Base-by-base conservation (phyloP, 1,284 basidiomycete species). In the Porodaedalea pini region DNA sequence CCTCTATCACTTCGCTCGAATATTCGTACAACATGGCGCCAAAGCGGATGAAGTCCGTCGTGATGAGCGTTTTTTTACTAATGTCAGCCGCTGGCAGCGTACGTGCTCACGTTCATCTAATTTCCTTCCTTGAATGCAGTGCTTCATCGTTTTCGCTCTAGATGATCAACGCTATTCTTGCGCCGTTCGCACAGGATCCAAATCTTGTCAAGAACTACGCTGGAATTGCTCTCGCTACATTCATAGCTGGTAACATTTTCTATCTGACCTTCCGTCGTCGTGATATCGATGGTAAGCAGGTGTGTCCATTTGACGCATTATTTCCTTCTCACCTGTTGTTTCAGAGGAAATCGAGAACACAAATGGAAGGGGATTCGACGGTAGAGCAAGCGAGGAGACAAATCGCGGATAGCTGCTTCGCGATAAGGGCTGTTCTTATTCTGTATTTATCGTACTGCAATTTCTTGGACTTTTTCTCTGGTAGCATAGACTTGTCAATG, bases 1-100 rank as follows among this genome's bases (percentile, higher is more conserved):
- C 84, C 0, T 82, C 79, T n/a, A 81, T 86, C 68, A 83, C 83
- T 8, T 73, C 71, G 10, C 65, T 78, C 59, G 84, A 87, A 67
- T 85, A 85, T 63, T 85, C 83, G 13, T 85, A 79, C 75, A 83
- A 80, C 66, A 85, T 81, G 66, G 77, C 80, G 0, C 80, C 80
- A n/a, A 71, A 75, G 59, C 72, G 78, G 59, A 82, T 83, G 81
- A 77, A 76, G 64, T 77, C 75, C 25, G 74, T 81, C 63, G 78
- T 83, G 58, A 78, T 77, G 72, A 75, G 78, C 36, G 74, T 81
- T 68, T 75, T 76, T 29, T 73, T 81, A 53, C 80, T 85, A 70
- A 79, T 77, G 62, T 76, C 68, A 54, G 82, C 82, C 41, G 65
- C 83, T 17, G 58, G 58, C 36, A 60, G 48, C 41, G 58, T 61